Percentiles rank a stretch among this genome's conserved stretches.
Conservation (phyloP, 345 rosid genomes). For the Kandelia obovata region DNA sequence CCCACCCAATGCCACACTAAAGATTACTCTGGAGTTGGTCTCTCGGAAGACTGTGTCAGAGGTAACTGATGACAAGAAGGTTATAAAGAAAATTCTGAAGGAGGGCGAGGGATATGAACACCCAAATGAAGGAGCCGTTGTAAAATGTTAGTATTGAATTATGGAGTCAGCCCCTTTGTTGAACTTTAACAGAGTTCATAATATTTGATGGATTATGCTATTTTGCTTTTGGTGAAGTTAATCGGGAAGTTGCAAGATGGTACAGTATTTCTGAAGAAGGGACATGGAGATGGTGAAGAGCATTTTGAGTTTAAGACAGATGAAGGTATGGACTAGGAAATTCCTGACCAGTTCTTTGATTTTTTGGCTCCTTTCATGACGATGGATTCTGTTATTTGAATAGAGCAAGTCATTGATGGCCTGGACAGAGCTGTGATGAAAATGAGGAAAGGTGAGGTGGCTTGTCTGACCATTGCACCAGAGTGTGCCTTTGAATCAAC, state of each 20-base stretch:
- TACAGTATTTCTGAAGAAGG: slow-evolving; percentile 69
- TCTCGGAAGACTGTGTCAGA: slow-evolving; percentile 85
- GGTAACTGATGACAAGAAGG: slow-evolving; percentile 78
- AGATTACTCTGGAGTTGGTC: slow-evolving; percentile 62
- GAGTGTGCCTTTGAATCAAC: slow-evolving; percentile 81
- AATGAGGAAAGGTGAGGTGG: slow-evolving; percentile 94
- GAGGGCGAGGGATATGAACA: slow-evolving; percentile 89
- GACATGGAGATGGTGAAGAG: slow-evolving; percentile 51
- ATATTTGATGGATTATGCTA: background rate
- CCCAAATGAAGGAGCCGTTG: slow-evolving; percentile 78
- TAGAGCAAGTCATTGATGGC: slow-evolving; percentile 91
- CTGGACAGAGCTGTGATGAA: slow-evolving; percentile 74
- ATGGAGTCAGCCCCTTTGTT: background rate
- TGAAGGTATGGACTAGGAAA: slow-evolving; percentile 51
- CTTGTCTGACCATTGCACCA: slow-evolving; percentile 63
- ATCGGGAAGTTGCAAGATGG: slow-evolving; percentile 82
- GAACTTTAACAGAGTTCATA: too few species aligned
- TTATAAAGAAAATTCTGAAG: slow-evolving; percentile 67
- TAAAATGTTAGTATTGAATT: slow-evolving; percentile 38
- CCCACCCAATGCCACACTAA: slow-evolving; percentile 74
- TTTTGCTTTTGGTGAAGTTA: slow-evolving; percentile 60
- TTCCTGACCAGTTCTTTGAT: background rate
- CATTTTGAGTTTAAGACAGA: slow-evolving; percentile 75
- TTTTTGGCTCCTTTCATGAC: background rate
- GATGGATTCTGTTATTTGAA: background rate